Base-by-base conservation (phyloP, 306 rosid genomes). In the Castanea crenata region DNA sequence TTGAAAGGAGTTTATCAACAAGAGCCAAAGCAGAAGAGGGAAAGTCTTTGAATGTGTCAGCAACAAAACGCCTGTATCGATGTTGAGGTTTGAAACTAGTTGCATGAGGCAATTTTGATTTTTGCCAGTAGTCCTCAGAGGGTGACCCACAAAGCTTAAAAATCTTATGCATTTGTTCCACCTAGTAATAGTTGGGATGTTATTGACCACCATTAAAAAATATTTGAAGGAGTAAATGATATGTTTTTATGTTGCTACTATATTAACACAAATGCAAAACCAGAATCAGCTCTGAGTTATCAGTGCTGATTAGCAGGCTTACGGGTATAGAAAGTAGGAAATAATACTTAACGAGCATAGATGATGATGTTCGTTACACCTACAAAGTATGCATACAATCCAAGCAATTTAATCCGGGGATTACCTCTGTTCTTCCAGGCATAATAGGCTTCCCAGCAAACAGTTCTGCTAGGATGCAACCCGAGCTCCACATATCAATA, bases 351-450 rank as follows among this genome's bases (percentile, higher is more conserved):
- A 44, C 51, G 38, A 62, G 35, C 11, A 29, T 63, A 29, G 20
- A 63, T 34, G 16, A 15, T 27, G 38, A 35, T 35, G 52, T 19
- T 35, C 70, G 1, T 68, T 68, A 67, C 25, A 35, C 16, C 4
- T 34, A 10, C 3, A 4, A 35, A 35, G 72, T 18, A 21, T 55
- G 52, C 38, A 31, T n/a, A 21, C 31, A 13, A 63, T 14, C 18
- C 15, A 72, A 2, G 14, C 6, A 12, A 69, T 21, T 46, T 18
- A 69, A 63, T 71, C 82, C 55, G 57, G 76, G 73, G 74, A 41
- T 51, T 84, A 91, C 99, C 98, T 95, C 99, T 13, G 99, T 95
- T 85, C 98, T 89, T 83, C 98, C 97, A 0, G 99, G 96, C 99
- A 95, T 91, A 75, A 93, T 95, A 38, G 98, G 99, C 74, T 92